Evolutionary conservation across 2,329 filamentous ascomycete genomes (phyloP), one percentile per base, ranked within the genome.

Genomic region (Colletotrichum abscissum): DNA sequence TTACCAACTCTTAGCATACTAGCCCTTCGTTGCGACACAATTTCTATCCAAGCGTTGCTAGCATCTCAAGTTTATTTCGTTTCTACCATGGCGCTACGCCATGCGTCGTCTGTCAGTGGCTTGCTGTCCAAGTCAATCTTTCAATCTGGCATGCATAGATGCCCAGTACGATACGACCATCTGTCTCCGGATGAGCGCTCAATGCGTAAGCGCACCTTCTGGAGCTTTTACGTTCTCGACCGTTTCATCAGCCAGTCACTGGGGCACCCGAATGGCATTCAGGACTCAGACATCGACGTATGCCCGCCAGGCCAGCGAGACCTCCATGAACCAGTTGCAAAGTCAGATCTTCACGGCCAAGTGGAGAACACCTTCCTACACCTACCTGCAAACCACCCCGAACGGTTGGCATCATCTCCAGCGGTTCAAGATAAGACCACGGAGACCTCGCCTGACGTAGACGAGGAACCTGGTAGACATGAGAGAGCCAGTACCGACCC

Each of bases 121-220:
- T 81, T 84, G 24, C 79, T 88, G 7, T 79, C 85, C 4, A 84
- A 86, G 56, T 82, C 84, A 6, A 82, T 88, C 59, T 85, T 86
- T 28, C 86, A 88, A 74, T 83, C 86, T 1, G 87, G 87, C 5
- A 80, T 88, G 7, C 87, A 89, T 75, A 82, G 87, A 3, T 88
- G 87, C 74, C 87, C 87, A 0, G 84, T 86, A 68, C 85, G 87
- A 7, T 89, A 88, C 72, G 80, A 80, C 11, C 81, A 87, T 64
- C 80, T 88, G 11, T 82, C 84, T 1, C 63, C 54, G 1, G 76
- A 78, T 11, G 75, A 74, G 19, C 75, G 80, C 12, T 78, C 81
- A 14, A 82, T 84, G 24, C 79, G 83, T 16, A 83, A 85, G 69
- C 77, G 83, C n/a, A 79, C 84, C 6, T 80, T 85, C 57, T 85